These are phyloP conservation scores for Pythium chondricola DNA, from an alignment of 352 stramenopile genomes.

Conservation along the genomic window DNA sequence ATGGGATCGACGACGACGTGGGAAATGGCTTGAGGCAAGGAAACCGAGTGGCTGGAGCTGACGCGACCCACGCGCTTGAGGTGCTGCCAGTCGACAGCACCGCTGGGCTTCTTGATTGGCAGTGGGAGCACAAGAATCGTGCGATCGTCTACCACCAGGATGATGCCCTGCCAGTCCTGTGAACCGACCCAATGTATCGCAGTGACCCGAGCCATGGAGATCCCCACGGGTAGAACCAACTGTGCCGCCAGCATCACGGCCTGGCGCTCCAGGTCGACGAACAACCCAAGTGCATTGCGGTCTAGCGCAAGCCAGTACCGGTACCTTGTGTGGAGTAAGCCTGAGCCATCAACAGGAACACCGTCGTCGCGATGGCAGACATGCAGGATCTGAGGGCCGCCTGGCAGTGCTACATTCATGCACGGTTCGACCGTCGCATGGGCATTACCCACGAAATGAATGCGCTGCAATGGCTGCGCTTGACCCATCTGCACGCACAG, in stretches of 20 bases:
- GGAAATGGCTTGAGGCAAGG: constrained; percentile 9
- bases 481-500: background rate
- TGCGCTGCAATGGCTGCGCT: background rate
- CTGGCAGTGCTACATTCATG: background rate
- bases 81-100: constrained; percentile 23
- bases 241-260: constrained; percentile 12
- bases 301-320: constrained; percentile 14
- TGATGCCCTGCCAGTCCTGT: constrained; percentile 17
- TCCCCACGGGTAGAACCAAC: constrained; percentile 4
- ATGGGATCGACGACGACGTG: constrained; percentile 39
- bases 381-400: background rate
- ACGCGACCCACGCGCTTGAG: constrained; percentile 34
- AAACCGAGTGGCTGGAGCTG: constrained; percentile 21
- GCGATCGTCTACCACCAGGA: constrained; percentile 8
- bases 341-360: background rate
- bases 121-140: constrained; percentile 38
- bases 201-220: background rate
- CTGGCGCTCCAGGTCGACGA: constrained; percentile 15
- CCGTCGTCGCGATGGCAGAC: background rate
- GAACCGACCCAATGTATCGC: constrained; percentile 17
- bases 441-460: constrained; percentile 9
- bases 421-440: constrained; percentile 6
- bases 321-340: background rate
- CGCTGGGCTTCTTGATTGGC: constrained; percentile 30
- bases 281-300: constrained; percentile 9